Conservation (phyloP, 1,139 yeast species). For the Pichiaceae sp. region DNA sequence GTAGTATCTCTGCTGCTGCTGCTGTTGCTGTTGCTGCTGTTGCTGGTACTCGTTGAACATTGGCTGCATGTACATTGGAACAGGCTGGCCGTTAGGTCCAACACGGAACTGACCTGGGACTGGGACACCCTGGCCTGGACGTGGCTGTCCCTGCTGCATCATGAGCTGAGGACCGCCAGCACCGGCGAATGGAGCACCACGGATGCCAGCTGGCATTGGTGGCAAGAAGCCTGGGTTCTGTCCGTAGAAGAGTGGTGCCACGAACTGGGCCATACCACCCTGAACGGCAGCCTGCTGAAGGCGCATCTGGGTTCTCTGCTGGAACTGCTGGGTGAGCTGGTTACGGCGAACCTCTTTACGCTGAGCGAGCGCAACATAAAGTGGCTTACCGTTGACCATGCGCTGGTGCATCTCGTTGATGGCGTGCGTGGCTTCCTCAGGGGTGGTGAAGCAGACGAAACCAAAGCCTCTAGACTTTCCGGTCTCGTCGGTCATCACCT, state of each 20-base stretch:
- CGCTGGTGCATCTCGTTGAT: constrained; percentile 98
- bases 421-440: constrained; percentile 99
- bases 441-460: constrained; percentile 94
- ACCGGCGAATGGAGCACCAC: constrained; percentile 81
- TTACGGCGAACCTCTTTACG: constrained; percentile 97
- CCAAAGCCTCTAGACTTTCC: constrained; percentile 98
- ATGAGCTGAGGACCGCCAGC: constrained; percentile 87
- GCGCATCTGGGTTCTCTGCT: constrained; percentile 97
- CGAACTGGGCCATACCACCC: constrained; percentile 90
- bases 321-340: constrained; percentile 96
- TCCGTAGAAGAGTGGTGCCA: constrained; percentile 91
- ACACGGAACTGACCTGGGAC: constrained; percentile 64
- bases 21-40: constrained; percentile 37
- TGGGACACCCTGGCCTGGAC: constrained; percentile 56
- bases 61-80: constrained; percentile 78
- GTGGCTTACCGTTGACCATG: constrained; percentile 91
- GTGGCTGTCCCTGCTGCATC: constrained; percentile 50
- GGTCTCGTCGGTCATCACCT: constrained; percentile 90
- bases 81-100: constrained; percentile 78
- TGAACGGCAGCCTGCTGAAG: constrained; percentile 86
- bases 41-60: constrained; percentile 51
- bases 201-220: constrained; percentile 66
- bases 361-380: constrained; percentile 98
- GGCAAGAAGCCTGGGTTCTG: constrained; percentile 70
- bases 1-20: constrained; percentile 23